Conservation (phyloP, 768 basidiomycete genomes). For the Lentinus tigrinus region DNA sequence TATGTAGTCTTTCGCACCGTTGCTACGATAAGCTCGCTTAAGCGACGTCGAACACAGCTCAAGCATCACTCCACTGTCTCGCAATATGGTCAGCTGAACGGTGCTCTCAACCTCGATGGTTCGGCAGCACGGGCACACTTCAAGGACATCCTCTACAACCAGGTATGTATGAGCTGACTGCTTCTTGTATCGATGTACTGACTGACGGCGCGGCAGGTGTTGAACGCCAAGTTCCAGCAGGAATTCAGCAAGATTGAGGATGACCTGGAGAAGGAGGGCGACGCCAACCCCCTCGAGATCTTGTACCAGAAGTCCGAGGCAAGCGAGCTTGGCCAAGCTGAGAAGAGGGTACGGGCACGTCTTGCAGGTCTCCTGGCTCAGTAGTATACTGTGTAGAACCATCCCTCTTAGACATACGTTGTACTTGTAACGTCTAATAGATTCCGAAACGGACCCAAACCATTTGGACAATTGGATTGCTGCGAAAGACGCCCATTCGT, state of each 20-base stretch:
- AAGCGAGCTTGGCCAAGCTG: conserved; percentile 55
- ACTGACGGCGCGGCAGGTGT: conserved; percentile 34
- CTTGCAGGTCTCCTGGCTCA: conserved; percentile 39
- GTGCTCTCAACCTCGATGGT: conserved; percentile 56
- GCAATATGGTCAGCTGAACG: conserved; percentile 61
- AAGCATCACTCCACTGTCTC: conserved; percentile 63
- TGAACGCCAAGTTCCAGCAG: conserved; percentile 57
- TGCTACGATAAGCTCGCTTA: background rate
- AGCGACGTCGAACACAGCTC: conserved; percentile 34
- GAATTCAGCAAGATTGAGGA: conserved; percentile 56
- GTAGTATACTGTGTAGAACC: too few species aligned
- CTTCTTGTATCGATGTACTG: background rate
- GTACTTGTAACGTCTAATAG: background rate
- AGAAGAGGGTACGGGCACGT: conserved; percentile 54
- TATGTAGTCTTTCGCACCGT: conserved; percentile 24
- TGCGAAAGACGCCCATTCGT: background rate
- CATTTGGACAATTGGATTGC: too few species aligned
- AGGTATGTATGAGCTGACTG: conserved; percentile 29
- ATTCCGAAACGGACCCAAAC: too few species aligned
- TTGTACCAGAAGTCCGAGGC: conserved; percentile 51
- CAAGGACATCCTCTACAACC: conserved; percentile 56
- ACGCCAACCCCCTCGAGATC: conserved; percentile 51
- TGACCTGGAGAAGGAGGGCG: conserved; percentile 55
- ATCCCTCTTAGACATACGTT: background rate
- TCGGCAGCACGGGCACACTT: conserved; percentile 49